Evolutionary conservation across 805 yeast genomes (phyloP).

Genomic region (Kuraishia capsulata): DNA sequence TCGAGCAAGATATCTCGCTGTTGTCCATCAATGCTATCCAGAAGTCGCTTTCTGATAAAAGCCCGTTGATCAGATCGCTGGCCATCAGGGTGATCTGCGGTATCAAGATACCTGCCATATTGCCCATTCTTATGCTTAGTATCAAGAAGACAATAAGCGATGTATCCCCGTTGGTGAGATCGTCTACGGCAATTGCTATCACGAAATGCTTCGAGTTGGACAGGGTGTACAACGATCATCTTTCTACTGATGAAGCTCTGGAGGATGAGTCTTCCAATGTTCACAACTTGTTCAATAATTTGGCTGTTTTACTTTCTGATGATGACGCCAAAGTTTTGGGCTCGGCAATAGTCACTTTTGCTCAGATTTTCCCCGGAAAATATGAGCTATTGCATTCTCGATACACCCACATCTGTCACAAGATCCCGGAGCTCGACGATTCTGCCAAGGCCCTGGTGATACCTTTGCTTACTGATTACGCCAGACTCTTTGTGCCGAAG

Average conservation of each 20-base stretch:
- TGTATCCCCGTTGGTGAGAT: slow-evolving; percentile 67
- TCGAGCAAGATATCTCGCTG: slow-evolving; percentile 83
- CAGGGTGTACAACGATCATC: slow-evolving; percentile 13
- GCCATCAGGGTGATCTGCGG: slow-evolving; percentile 77
- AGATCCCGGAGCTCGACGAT: slow-evolving; percentile 49
- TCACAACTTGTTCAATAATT: slow-evolving; percentile 38
- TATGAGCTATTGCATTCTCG: slow-evolving; percentile 66
- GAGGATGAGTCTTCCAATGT: slow-evolving; percentile 25
- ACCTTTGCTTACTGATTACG: slow-evolving; percentile 59
- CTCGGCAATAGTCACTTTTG: slow-evolving; percentile 51
- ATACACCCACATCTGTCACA: slow-evolving; percentile 34
- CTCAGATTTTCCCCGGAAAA: slow-evolving; percentile 42
- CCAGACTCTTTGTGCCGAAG: slow-evolving; percentile 47
- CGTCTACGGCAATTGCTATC: slow-evolving; percentile 71
- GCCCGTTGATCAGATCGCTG: slow-evolving; percentile 58
- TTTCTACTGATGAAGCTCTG: slow-evolving; percentile 5
- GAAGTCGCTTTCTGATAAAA: slow-evolving; percentile 63
- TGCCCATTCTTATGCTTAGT: slow-evolving; percentile 69
- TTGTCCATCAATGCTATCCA: slow-evolving; percentile 89
- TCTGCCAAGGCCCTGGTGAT: slow-evolving; percentile 58
- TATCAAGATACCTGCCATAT: slow-evolving; percentile 71
- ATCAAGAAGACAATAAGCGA: slow-evolving; percentile 63
- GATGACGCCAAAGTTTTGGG: slow-evolving; percentile 59
- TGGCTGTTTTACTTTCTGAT: slow-evolving; percentile 56
- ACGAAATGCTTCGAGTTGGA: slow-evolving; percentile 41